Evolutionary conservation across 2,329 filamentous ascomycete genomes (phyloP).

Genomic region (Rasamsonia emersonii): DNA sequence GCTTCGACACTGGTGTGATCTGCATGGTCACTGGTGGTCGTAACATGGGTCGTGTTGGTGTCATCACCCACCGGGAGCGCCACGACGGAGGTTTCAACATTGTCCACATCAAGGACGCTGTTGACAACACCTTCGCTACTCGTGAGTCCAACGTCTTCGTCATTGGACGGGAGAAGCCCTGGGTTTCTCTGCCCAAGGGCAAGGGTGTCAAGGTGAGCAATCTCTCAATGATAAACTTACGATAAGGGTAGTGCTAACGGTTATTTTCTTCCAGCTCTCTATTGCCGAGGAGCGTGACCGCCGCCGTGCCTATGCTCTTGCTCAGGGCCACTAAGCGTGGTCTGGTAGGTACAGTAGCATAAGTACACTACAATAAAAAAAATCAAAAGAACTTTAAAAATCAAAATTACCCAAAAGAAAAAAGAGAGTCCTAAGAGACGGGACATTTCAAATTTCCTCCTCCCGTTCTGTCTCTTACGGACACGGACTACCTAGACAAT

Average conservation of each 20-base stretch:
- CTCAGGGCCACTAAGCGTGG: constrained; percentile 37
- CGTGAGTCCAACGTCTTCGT: constrained; percentile 99
- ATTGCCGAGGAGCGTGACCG: constrained; percentile 99
- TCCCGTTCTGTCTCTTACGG: no score
- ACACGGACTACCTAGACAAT: no score
- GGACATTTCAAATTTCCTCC: no score
- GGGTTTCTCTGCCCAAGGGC: constrained; percentile 99
- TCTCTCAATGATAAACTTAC: not conserved
- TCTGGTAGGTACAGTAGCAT: constrained; percentile 4
- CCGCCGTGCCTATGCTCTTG: constrained; percentile 64
- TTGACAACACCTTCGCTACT: constrained; percentile 99
- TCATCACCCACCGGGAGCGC: constrained; percentile 99
- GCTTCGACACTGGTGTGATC: constrained; percentile 96
- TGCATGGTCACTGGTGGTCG: constrained; percentile 99
- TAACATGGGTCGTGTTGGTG: constrained; percentile 99
- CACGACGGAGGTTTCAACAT: constrained; percentile 99
- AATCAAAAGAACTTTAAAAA: constrained; percentile 1
- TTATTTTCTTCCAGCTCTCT: constrained; percentile 53
- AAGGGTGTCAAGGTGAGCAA: constrained; percentile 84
- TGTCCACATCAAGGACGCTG: constrained; percentile 99
- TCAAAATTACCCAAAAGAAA: no score
- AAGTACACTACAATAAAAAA: no score
- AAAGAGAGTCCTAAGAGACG: no score
- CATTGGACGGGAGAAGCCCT: constrained; percentile 97
- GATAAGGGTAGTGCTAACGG: no score